Base-by-base conservation (phyloP, 75 land plant genomes). In the Pseudotsuga menziesii region DNA sequence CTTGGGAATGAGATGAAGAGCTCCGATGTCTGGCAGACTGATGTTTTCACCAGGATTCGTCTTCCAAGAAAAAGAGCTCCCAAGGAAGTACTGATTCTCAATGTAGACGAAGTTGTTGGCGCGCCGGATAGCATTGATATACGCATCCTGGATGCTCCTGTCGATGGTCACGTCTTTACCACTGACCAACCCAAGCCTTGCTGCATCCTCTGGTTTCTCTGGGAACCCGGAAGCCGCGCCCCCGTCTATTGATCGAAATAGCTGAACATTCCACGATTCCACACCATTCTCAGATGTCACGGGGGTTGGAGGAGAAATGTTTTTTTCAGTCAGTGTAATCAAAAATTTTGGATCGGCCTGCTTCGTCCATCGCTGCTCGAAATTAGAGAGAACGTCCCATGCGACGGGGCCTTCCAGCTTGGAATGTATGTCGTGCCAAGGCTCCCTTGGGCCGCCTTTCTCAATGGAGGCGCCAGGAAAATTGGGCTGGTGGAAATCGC, bases 71-170 rank as follows among this genome's bases (percentile, higher is more conserved):
- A 84, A 94, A 13, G 85, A 92, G 72, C 93, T 92, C 59, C 98
- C 98, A 39, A 94, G 83, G 76, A 94, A 94, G 83, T 94, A 94
- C 71, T 94, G 98, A 56, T 94, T 94, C 73, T 94, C 98, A 61
- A 94, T 94, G 75, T 94, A 94, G 32, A 94, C 92, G 82, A 92
- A 94, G 48, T 84, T 78, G 70, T 89, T 92, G 12, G 98, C 95
- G 3, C 95, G 82, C 15, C 98, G 83, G 39, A 94, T 94, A 2
- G 98, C 95, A 82, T 90, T 78, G 52, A 94, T 89, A 70, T 92
- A 94, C 39, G 93, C 95, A 80, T 94, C 95, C 58, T 94, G 98
- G 58, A 94, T 92, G 84, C 93, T 89, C 52, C 91, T 79, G 75
- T 94, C 95, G 61, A 94, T 90, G 73, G 84, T 88, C 29, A 87